phyloP scores from a whole-genome alignment of 2,329 filamentous ascomycete species.

The Xylariaceae sp. region DNA sequence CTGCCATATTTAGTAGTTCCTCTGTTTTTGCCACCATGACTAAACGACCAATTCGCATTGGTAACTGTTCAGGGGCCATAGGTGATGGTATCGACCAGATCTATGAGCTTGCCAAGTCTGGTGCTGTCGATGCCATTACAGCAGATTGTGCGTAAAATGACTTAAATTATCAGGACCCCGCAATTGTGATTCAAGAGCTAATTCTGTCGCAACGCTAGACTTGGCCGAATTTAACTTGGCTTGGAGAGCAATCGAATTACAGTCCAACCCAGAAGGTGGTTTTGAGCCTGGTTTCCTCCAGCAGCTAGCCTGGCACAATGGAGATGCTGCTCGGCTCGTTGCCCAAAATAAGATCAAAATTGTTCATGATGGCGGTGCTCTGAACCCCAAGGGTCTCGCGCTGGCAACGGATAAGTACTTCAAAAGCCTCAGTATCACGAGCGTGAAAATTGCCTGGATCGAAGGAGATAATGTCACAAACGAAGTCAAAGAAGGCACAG shows the following conservation, averaged over 20 bases:
- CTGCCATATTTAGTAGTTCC: no score
- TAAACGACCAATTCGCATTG: neutral
- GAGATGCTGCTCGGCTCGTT: slow-evolving; percentile 19
- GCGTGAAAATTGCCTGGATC: neutral
- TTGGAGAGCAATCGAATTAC: slow-evolving; percentile 31
- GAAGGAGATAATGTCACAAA: neutral
- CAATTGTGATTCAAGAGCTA: neutral
- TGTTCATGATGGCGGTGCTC: slow-evolving; percentile 25
- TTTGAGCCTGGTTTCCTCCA: slow-evolving; percentile 30
- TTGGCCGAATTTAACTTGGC: slow-evolving; percentile 28
- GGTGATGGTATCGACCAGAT: neutral
- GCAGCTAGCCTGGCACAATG: slow-evolving; percentile 23
- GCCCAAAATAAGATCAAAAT: slow-evolving; percentile 45
- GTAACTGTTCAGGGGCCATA: neutral
- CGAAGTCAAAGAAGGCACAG: neutral
- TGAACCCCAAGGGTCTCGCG: neutral
- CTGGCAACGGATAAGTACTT: neutral
- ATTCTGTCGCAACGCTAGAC: slow-evolving; percentile 13
- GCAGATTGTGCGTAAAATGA: neutral
- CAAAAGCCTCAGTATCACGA: neutral
- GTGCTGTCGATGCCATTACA: neutral
- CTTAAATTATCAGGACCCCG: neutral
- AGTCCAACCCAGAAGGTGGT: slow-evolving; percentile 25
- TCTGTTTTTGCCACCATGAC: neutral
- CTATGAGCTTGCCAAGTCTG: neutral